phyloP scores from a whole-genome alignment of 2,329 filamentous ascomycete genomes.

The Diaporthe humulicola region DNA sequence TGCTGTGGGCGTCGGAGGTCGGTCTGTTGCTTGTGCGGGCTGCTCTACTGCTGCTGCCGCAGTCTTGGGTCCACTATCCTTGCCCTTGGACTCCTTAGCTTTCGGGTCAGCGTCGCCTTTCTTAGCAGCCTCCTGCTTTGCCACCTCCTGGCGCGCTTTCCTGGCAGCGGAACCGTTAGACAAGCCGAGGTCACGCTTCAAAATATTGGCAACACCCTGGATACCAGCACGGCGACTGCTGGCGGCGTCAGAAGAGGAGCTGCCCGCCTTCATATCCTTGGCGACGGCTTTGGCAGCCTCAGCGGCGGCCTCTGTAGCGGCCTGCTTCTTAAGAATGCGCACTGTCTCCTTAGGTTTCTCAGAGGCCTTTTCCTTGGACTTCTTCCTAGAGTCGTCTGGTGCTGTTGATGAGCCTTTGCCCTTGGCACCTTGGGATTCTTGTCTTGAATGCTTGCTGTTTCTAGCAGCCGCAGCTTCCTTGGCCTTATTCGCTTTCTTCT shows the following conservation, averaged over 20 bases:
- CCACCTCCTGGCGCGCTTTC: conserved; percentile 69
- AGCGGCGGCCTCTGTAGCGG: conserved; percentile 61
- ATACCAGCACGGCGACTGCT: conserved; percentile 73
- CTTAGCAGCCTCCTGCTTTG: conserved; percentile 49
- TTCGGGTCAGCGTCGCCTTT: conserved; percentile 65
- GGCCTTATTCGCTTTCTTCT: conserved; percentile 86
- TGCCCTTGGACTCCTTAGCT: conserved; percentile 51
- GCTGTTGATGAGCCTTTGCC: conserved; percentile 53
- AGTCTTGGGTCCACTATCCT: conserved; percentile 36
- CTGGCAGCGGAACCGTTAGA: conserved; percentile 74
- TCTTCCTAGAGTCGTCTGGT: conserved; percentile 64
- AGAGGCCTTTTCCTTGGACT: conserved; percentile 66
- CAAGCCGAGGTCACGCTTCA: conserved; percentile 76
- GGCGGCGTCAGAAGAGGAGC: conserved; percentile 52
- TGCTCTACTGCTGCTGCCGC: conserved; percentile 40
- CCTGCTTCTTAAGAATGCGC: conserved; percentile 73
- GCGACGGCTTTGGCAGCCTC: conserved; percentile 60
- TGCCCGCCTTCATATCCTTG: conserved; percentile 50
- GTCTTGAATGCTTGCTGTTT: conserved; percentile 67
- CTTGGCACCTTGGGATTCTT: conserved; percentile 66
- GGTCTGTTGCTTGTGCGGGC: conserved; percentile 34
- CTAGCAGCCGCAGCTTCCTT: conserved; percentile 70
- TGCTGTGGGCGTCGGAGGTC: conserved; percentile 45
- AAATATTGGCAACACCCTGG: conserved; percentile 72
- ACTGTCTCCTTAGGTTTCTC: conserved; percentile 70